Evolutionary conservation across 108 stramenopile species (phyloP).

Genomic region (Phaeodactylum tricornutum): DNA sequence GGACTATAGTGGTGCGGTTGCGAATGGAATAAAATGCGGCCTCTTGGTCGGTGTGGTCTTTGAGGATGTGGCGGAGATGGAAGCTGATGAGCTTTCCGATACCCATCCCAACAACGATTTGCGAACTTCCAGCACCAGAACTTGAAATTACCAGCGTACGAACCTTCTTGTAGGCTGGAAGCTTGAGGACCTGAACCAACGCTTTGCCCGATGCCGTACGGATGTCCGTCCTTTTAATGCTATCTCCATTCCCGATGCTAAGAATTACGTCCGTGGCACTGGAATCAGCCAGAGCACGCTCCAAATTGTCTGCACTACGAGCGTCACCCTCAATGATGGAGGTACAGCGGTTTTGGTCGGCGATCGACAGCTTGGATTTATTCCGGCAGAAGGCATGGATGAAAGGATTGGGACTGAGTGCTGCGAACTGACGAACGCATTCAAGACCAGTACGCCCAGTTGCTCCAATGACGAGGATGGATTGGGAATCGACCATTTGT

Average conservation of each 20-base stretch:
- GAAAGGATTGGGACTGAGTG: not conserved
- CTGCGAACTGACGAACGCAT: not conserved
- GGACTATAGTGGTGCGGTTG: constrained; percentile 10
- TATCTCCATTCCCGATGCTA: constrained; percentile 9
- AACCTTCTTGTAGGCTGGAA: constrained; percentile 12
- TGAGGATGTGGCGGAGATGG: constrained; percentile 16
- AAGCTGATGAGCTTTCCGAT: constrained; percentile 14
- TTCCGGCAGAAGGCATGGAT: constrained; percentile 16
- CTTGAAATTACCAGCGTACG: constrained; percentile 14
- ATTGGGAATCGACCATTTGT: no score
- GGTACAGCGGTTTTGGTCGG: not conserved
- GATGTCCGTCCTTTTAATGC: constrained; percentile 3
- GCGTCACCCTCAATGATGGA: constrained; percentile 11
- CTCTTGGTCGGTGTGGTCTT: constrained; percentile 18
- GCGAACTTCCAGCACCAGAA: constrained; percentile 11
- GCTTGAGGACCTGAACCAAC: constrained; percentile 6
- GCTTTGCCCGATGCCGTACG: constrained; percentile 13
- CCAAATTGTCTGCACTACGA: constrained; percentile 1
- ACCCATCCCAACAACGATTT: constrained; percentile 17
- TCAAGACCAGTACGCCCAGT: constrained; percentile 32
- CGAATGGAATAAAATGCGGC: constrained; percentile 2
- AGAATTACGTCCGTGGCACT: constrained; percentile 13
- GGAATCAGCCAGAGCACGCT: constrained; percentile 5
- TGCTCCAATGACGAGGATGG: constrained; percentile 37
- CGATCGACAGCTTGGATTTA: constrained; percentile 1